Evolutionary conservation across 805 yeast species (phyloP), one percentile per base, ranked within the genome.

Genomic region (Lipomyces sp.): DNA sequence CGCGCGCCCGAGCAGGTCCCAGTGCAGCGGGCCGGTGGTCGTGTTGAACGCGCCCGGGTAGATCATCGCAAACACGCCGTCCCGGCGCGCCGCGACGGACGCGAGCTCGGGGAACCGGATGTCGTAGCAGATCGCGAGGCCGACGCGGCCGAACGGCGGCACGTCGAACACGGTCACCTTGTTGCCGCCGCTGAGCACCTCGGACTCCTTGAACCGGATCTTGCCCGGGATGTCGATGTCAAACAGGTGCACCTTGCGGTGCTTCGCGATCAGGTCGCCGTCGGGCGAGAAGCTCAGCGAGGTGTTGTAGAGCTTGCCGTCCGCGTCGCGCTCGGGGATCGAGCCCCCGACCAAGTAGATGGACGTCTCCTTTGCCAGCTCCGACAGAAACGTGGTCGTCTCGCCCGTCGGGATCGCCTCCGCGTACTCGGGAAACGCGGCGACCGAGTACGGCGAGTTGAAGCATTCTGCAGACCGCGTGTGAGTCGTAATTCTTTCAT

Each of bases 11-110:
- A 91, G 71, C 1, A 79, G 66, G 46, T 81, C 81, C 95, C 97
- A 91, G 63, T 91, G 98, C 1, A 91, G 87, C 45, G 80, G 80
- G 0, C 98, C 98, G 0, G 98, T 91, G 57, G 82, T 81, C 64
- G 85, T 78, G 0, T 96, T 93, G 74, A 95, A 93, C 0, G 98
- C 98, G 23, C 95, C 83, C 0, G 98, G 98, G 61, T 73, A 91
- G 2, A 91, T 78, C 35, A 91, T 60, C 21, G 91, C 71, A 51
- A 86, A 76, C 0, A 96, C 95, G 2, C 96, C 95, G 31, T 81
- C 70, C 34, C 63, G 59, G 23, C 75, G 66, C 11, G 74, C 72
- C 58, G 96, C 88, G 58, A 87, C 69, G 32, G 84, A 61, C 1
- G 93, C 82, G 42, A 86, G 69, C 64, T 89, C 96, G 0, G 96